phyloP scores from a whole-genome alignment of 108 stramenopile genomes.

The Nitzschia palea region DNA sequence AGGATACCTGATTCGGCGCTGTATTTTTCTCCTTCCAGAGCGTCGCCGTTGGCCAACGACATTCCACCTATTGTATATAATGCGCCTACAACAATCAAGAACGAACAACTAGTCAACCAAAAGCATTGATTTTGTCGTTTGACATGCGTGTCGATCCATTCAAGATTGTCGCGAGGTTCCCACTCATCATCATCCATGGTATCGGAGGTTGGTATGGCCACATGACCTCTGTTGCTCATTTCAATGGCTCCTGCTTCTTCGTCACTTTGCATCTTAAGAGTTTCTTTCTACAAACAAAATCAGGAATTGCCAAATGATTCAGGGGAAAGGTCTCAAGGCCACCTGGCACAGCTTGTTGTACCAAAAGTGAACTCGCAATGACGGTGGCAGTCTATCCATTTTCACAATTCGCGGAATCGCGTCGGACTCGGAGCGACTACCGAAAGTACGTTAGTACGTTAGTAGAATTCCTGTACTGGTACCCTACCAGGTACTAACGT shows the following conservation, averaged over 20 bases:
- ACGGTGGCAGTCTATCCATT: no score
- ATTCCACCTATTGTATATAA: constrained; percentile 21
- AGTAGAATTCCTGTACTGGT: no score
- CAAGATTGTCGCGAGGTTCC: background rate
- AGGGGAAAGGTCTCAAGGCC: no score
- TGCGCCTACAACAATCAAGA: constrained; percentile 17
- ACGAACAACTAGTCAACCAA: constrained; percentile 19
- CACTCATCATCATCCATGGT: background rate
- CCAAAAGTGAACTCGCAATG: no score
- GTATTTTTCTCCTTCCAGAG: background rate
- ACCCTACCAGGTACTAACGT: no score
- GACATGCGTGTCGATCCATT: background rate
- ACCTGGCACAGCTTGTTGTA: no score
- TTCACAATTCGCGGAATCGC: no score
- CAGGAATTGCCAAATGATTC: no score
- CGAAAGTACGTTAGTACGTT: no score
- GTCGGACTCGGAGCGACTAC: no score
- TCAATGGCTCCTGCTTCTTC: background rate
- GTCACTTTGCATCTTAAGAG: background rate
- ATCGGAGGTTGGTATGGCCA: background rate
- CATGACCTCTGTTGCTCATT: background rate
- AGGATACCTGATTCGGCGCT: constrained; percentile 35
- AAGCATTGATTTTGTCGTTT: constrained; percentile 50
- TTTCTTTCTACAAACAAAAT: no score
- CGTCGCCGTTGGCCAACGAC: constrained; percentile 25